Percentiles rank a stretch among this genome's conserved stretches.
Conservation (phyloP, 495 filamentous ascomycete species). For the Penicillium bialowiezense region DNA sequence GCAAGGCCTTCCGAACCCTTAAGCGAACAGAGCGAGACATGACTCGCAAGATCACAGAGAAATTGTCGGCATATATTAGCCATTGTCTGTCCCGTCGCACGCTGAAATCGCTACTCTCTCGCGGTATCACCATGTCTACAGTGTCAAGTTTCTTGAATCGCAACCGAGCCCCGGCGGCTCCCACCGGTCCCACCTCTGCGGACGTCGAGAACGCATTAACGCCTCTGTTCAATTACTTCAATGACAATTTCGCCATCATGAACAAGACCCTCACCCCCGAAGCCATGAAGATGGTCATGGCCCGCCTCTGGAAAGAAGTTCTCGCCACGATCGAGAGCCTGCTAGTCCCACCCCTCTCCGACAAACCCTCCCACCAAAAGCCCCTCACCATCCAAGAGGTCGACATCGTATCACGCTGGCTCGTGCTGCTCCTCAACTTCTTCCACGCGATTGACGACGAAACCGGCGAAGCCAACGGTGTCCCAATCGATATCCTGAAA, state of each 20-base stretch:
- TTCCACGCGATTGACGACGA: constrained; percentile 90
- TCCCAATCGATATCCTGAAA: constrained; percentile 86
- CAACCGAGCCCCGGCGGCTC: constrained; percentile 52
- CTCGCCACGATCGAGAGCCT: constrained; percentile 85
- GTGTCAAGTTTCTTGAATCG: constrained; percentile 78
- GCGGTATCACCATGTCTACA: constrained; percentile 68
- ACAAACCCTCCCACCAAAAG: constrained; percentile 88
- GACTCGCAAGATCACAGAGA: constrained; percentile 96
- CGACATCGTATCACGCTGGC: constrained; percentile 94
- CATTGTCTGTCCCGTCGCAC: constrained; percentile 81
- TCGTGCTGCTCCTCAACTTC: constrained; percentile 87
- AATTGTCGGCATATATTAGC: constrained; percentile 96
- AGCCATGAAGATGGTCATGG: constrained; percentile 98
- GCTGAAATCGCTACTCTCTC: constrained; percentile 67
- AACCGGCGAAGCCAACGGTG: constrained; percentile 80
- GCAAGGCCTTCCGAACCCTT: constrained; percentile 90
- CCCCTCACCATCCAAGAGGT: constrained; percentile 86
- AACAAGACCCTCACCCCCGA: constrained; percentile 89
- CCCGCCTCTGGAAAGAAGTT: constrained; percentile 96
- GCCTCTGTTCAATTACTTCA: constrained; percentile 94
- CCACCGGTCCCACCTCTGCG: constrained; percentile 58
- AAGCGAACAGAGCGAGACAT: constrained; percentile 97
- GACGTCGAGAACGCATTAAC: constrained; percentile 80
- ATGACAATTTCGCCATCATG: constrained; percentile 99
- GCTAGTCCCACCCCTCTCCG: constrained; percentile 90